Evolutionary conservation across 2,329 filamentous ascomycete species (phyloP).

Genomic region (Alternaria gansuensis): DNA sequence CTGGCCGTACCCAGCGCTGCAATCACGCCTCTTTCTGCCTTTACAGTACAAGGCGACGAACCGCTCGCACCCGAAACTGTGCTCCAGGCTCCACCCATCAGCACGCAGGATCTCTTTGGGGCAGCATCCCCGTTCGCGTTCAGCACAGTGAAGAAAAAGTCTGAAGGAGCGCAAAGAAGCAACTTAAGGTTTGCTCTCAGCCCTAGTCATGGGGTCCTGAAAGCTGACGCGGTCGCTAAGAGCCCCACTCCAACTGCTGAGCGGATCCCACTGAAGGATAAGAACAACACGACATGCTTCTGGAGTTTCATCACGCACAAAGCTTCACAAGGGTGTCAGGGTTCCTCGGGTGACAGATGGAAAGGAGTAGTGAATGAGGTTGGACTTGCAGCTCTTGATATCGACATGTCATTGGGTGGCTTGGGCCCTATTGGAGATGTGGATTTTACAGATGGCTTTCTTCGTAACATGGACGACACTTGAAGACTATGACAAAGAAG

Average conservation of each 20-base stretch:
- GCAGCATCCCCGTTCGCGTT: conserved; percentile 54
- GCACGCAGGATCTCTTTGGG: conserved; percentile 58
- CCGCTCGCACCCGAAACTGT: conserved; percentile 24
- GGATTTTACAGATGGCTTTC: conserved; percentile 42
- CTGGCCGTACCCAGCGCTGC: conserved; percentile 31
- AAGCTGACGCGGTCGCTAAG: conserved; percentile 21
- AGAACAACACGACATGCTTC: conserved; percentile 31
- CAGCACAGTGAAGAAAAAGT: conserved; percentile 55
- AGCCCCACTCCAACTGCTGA: conserved; percentile 35
- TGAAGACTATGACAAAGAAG: conserved; percentile 15
- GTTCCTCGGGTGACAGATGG: conserved; percentile 15
- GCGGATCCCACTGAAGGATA: conserved; percentile 42
- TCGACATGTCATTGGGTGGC: conserved; percentile 36
- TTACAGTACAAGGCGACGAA: conserved; percentile 37
- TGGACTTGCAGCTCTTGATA: conserved; percentile 34
- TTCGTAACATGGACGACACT: conserved; percentile 34
- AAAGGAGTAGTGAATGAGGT: conserved; percentile 22
- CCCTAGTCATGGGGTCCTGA: conserved; percentile 20
- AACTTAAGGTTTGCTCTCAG: conserved; percentile 38
- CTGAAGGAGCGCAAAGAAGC: conserved; percentile 28
- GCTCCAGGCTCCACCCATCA: conserved; percentile 37
- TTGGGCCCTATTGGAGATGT: conserved; percentile 33
- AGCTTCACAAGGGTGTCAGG: conserved; percentile 32
- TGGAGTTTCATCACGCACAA: conserved; percentile 35
- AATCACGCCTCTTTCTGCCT: conserved; percentile 44